phyloP scores from a whole-genome alignment of 257 asterid species.

The Petunia axillaris region DNA sequence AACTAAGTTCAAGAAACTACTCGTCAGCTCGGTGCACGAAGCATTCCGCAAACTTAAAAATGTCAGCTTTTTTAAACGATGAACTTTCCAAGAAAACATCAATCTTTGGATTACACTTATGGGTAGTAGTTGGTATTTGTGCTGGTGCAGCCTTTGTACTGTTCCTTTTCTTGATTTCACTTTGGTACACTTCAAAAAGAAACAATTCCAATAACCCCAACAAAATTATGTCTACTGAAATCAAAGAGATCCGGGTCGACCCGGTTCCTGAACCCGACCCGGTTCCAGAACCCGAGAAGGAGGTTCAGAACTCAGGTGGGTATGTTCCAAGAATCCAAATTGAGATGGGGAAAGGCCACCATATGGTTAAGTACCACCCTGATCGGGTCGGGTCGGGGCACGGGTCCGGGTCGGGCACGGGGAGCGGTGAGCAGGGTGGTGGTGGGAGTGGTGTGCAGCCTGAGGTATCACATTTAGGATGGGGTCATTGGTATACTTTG shows the following conservation, averaged over 20 bases:
- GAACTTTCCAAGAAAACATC: slow-evolving; percentile 31
- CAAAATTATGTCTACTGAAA: slow-evolving; percentile 4
- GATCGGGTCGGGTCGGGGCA: slow-evolving; percentile 18
- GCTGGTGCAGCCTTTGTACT: slow-evolving; percentile 32
- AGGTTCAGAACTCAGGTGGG: slow-evolving; percentile 25
- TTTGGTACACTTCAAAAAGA: slow-evolving; percentile 30
- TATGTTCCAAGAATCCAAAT: slow-evolving; percentile 17
- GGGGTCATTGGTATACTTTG: slow-evolving; percentile 45
- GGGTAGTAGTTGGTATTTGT: slow-evolving; percentile 35
- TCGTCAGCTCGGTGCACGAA: background rate
- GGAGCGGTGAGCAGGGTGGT: background rate
- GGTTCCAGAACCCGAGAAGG: slow-evolving; percentile 23
- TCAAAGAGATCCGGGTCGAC: slow-evolving; percentile 33
- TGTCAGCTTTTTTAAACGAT: slow-evolving; percentile 32
- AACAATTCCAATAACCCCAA: slow-evolving; percentile 23
- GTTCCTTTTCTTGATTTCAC: slow-evolving; percentile 27
- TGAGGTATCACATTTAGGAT: slow-evolving; percentile 44
- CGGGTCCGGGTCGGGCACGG: slow-evolving; percentile 12
- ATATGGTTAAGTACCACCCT: slow-evolving; percentile 16
- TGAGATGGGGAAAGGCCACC: slow-evolving; percentile 29
- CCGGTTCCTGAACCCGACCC: slow-evolving; percentile 18
- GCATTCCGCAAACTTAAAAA: background rate
- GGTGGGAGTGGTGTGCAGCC: slow-evolving; percentile 16
- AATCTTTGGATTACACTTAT: slow-evolving; percentile 32
- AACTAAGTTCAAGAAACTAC: background rate